Evolutionary conservation across 2,329 filamentous ascomycete genomes (phyloP), one percentile per base, ranked within the genome.

Genomic region (Botrytis galanthina): DNA sequence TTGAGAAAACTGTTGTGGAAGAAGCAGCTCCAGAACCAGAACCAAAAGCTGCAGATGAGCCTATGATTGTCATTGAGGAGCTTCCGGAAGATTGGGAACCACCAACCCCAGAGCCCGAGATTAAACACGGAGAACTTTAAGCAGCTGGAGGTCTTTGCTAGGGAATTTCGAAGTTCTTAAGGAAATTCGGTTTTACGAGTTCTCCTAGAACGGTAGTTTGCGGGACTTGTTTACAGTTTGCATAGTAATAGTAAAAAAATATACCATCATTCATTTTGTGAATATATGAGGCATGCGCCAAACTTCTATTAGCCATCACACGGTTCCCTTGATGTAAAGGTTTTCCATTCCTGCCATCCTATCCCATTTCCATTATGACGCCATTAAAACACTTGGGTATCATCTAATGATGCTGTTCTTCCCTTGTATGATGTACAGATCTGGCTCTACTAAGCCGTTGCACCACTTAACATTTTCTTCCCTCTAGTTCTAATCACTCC

Each of bases 401-500:
- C 61, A 73, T 74, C 67, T 42, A 48, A 37, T 73, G 67, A 73
- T 73, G 51, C 51, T 48, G 48, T 59, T n/a, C 39, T 59, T 69
- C 46, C 70, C 60, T 68, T 16, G n/a, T 37, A 42, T 57, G 18
- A 57, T 57, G 4, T 57, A 48, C 37, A 69, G 18, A 57, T 5
- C n/a, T 68, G n/a, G 18, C 8, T n/a, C 37, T 32, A 42, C 29
- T 44, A 69, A 44, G 37, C 51, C 48, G 37, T 69, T 69, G 66
- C 66, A 60, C 89, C 88, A 61, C 85, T 84, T 22, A 93, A 82
- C 84, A 93, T 89, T 80, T 86, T 87, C 74, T 83, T 85, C 5
- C 92, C 92, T 82, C 91, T 91, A 62, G 88, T 89, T 80, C 91
- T 89, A 63, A 98, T 91, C 22, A 97, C 91, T 10, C 87, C 86